Conservation (phyloP, 2,329 filamentous ascomycete species). For the Orbilia javanica region DNA sequence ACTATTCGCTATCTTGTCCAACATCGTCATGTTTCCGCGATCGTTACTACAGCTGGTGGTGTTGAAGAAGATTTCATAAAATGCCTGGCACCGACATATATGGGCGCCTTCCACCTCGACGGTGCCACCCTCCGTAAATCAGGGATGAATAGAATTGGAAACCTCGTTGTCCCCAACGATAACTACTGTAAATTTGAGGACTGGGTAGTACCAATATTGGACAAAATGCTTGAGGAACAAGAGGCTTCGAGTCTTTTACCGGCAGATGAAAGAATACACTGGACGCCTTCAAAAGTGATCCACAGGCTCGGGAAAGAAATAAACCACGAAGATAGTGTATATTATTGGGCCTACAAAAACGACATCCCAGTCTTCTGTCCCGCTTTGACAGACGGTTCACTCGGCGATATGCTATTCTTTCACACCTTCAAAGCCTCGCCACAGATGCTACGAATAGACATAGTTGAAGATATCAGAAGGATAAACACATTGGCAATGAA, state of each 20-base stretch:
- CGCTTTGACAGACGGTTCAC: constrained; percentile 90
- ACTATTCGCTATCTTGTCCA: constrained; percentile 92
- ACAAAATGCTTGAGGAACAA: constrained; percentile 92
- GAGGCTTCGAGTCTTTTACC: constrained; percentile 78
- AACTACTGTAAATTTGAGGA: constrained; percentile 99
- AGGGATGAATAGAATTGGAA: constrained; percentile 95
- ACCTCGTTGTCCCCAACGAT: constrained; percentile 92
- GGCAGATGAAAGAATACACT: constrained; percentile 78
- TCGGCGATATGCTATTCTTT: constrained; percentile 99
- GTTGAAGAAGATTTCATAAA: constrained; percentile 99
- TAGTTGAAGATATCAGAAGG: constrained; percentile 90
- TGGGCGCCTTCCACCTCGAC: constrained; percentile 83
- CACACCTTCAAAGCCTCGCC: constrained; percentile 94
- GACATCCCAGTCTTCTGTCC: constrained; percentile 97
- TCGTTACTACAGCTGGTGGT: constrained; percentile 95
- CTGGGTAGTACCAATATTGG: constrained; percentile 95
- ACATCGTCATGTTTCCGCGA: constrained; percentile 89
- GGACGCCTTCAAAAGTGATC: constrained; percentile 95
- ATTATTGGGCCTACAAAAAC: constrained; percentile 98
- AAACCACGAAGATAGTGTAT: constrained; percentile 89
- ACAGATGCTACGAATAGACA: constrained; percentile 83
- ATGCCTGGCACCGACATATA: constrained; percentile 92
- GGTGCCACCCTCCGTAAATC: constrained; percentile 83
- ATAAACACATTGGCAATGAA: constrained; percentile 93
- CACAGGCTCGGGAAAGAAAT: constrained; percentile 91